Base-by-base conservation (phyloP, 345 rosid genomes). In the Gossypium mustelinum region DNA sequence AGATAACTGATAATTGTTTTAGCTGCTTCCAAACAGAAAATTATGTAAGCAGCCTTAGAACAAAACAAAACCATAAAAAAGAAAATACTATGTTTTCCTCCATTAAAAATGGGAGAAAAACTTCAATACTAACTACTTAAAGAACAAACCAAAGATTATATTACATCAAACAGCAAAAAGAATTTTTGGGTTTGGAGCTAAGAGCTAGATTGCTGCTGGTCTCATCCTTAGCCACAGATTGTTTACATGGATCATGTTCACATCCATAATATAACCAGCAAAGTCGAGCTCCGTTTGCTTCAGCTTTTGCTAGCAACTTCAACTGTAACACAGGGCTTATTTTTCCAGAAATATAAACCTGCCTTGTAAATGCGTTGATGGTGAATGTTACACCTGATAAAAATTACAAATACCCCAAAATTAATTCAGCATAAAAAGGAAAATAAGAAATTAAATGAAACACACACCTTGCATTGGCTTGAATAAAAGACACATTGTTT, bases 231-330 rank as follows among this genome's bases (percentile, higher is more conserved):
- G 29, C 52, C 70, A 43, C 52, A 65, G 17, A 4, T 18, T 43
- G 29, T 5, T 65, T 18, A 43, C 20, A 20, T 10, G 50, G 29
- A 65, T 65, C 70, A 18, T 10, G 8, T 43, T 44, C 70, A 11
- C 6, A 43, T 65, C 70, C 70, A 18, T 65, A 65, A 4, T 43
- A 13, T 18, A 65, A 20, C 52, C 70, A 65, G 17, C 52, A 65
- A 65, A 65, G 52, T 18, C 50, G 11, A 64, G 50, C 68, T 62
- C 47, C 68, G 11, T 39, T n/a, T 64, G 50, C 68, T 41, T 64
- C 68, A 41, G 68, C 68, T 64, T 17, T 41, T 41, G 50, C 68
- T n/a, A 64, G 24, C 68, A 64, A 41, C 68, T 64, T 64, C 7
- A 65, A 4, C 16, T 43, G 70, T 11, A 43, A 27, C 52, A 11